phyloP scores from a whole-genome alignment of 768 basidiomycete species.

The Harrya chromipes region DNA sequence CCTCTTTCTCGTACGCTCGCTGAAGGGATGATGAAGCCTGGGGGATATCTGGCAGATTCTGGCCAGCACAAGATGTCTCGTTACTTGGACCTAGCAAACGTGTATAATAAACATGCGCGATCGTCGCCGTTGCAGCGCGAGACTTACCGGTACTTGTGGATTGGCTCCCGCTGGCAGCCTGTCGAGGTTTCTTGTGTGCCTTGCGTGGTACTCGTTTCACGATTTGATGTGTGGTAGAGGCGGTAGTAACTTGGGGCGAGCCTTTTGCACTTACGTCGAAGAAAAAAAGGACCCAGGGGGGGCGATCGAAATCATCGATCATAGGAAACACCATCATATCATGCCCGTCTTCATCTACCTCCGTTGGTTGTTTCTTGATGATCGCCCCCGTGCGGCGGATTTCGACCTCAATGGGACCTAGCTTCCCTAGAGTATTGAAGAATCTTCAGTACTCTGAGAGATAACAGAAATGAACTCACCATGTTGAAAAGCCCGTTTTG shows the following conservation, averaged over 20 bases:
- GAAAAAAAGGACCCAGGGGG: constrained; percentile 12
- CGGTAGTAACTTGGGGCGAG: not conserved
- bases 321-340: constrained; percentile 5
- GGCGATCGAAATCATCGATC: constrained; percentile 10
- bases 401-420: constrained; percentile 12
- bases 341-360: not conserved
- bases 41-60: too few relatives aligned
- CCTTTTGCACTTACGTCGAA: constrained; percentile 7
- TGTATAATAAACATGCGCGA: not conserved
- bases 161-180: not conserved
- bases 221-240: not conserved
- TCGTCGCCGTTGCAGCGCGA: not conserved
- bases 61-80: not conserved
- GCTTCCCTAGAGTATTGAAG: constrained; percentile 1
- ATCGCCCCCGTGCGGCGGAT: constrained; percentile 15
- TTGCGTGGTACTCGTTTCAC: not conserved
- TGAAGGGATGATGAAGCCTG: not conserved
- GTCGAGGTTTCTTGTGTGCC: not conserved
- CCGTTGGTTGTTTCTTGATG: not conserved
- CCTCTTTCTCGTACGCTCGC: constrained; percentile 11
- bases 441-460: not conserved
- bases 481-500: not conserved
- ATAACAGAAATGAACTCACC: not conserved
- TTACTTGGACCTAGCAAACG: not conserved
- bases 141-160: not conserved